Conservation (phyloP, 2,329 filamentous ascomycete genomes). For the Aspergillus bombycis region DNA sequence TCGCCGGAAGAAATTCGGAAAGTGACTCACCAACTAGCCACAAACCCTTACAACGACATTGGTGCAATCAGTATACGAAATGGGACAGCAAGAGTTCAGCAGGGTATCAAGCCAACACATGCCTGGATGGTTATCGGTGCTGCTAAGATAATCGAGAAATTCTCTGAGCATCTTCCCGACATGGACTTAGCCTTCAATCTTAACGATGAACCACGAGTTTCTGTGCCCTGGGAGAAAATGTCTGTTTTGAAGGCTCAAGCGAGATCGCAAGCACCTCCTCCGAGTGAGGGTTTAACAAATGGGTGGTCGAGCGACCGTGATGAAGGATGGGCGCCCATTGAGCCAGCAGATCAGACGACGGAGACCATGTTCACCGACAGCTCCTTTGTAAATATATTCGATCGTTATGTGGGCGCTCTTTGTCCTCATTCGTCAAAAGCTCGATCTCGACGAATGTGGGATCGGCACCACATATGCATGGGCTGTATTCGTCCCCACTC, state of each 20-base stretch:
- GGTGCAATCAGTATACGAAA: slow-evolving; percentile 60
- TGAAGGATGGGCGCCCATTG: slow-evolving; percentile 41
- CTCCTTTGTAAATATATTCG: slow-evolving; percentile 45
- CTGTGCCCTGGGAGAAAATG: slow-evolving; percentile 54
- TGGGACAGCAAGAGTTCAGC: slow-evolving; percentile 54
- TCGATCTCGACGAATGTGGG: slow-evolving; percentile 63
- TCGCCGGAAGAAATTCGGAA: slow-evolving; percentile 54
- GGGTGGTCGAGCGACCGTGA: slow-evolving; percentile 44
- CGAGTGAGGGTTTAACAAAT: slow-evolving; percentile 26
- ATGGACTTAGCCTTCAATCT: slow-evolving; percentile 67
- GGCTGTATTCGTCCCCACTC: slow-evolving; percentile 68
- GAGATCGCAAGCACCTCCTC: slow-evolving; percentile 19
- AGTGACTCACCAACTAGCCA: slow-evolving; percentile 56
- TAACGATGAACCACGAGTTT: slow-evolving; percentile 63
- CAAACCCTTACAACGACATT: slow-evolving; percentile 58
- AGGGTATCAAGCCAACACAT: slow-evolving; percentile 58
- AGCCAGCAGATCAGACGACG: slow-evolving; percentile 36
- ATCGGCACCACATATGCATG: slow-evolving; percentile 66
- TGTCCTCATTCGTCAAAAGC: slow-evolving; percentile 67
- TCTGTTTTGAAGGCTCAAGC: slow-evolving; percentile 39
- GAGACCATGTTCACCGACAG: slow-evolving; percentile 44
- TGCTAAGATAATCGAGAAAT: slow-evolving; percentile 56
- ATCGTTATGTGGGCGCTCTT: slow-evolving; percentile 50
- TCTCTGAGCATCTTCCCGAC: slow-evolving; percentile 59
- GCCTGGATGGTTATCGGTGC: slow-evolving; percentile 62